Evolutionary conservation across 1,139 yeast genomes (phyloP).

Genomic region (Blastobotrys buckinghamii): DNA sequence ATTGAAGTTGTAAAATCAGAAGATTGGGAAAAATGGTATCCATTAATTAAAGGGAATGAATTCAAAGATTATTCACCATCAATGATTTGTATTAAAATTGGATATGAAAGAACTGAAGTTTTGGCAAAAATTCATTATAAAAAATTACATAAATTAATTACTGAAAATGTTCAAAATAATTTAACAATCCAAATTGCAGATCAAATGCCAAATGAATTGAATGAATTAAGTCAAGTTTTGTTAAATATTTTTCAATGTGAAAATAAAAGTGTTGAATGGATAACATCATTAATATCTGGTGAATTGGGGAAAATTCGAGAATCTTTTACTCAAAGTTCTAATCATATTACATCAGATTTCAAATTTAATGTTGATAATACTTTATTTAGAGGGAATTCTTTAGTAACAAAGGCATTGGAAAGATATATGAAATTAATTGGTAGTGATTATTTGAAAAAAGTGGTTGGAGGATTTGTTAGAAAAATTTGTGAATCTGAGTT

Average conservation of each 20-base stretch:
- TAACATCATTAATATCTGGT: slow-evolving; percentile 56
- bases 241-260: slow-evolving; percentile 28
- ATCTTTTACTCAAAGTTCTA: slow-evolving; percentile 11
- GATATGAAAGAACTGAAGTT: slow-evolving; percentile 52
- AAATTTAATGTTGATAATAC: slow-evolving; percentile 46
- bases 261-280: slow-evolving; percentile 59
- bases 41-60: slow-evolving; percentile 14
- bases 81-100: slow-evolving; percentile 42
- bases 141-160: slow-evolving; percentile 42
- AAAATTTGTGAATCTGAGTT: slow-evolving; percentile 46
- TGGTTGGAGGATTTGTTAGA: slow-evolving; percentile 63
- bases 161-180: slow-evolving; percentile 17
- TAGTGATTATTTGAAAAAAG: slow-evolving; percentile 65
- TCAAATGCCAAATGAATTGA: slow-evolving; percentile 42
- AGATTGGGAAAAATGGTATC: slow-evolving; percentile 23
- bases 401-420: slow-evolving; percentile 76
- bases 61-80: not conserved
- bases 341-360: slow-evolving; percentile 12
- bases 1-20: slow-evolving; percentile 13
- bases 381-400: slow-evolving; percentile 77
- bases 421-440: slow-evolving; percentile 73
- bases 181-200: slow-evolving; percentile 28
- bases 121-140: slow-evolving; percentile 54
- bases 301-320: slow-evolving; percentile 37
- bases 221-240: slow-evolving; percentile 31